Percentiles rank a stretch among this genome's conserved stretches.
phyloP scores from a whole-genome alignment of 1,139 yeast species.

The Pichia sp. region DNA sequence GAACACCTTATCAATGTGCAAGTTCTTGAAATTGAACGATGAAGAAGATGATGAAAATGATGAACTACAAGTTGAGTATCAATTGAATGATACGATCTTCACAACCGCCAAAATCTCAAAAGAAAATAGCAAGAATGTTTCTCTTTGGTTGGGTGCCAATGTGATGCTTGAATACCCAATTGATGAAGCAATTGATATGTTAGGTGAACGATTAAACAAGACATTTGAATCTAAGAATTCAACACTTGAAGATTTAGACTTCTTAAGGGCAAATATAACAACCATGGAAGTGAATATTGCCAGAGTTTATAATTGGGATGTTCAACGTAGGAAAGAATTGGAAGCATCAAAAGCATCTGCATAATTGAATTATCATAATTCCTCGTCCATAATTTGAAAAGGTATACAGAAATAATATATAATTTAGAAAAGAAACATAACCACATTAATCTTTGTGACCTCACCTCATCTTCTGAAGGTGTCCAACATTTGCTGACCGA shows the following conservation, averaged over 20 bases:
- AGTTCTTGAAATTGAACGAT: conserved; percentile 38
- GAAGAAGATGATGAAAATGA: conserved; percentile 27
- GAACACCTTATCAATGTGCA: conserved; percentile 70
- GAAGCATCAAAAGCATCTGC: background rate
- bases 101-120: conserved; percentile 68
- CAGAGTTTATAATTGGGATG: conserved; percentile 93
- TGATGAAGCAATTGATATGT: conserved; percentile 72
- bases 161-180: conserved; percentile 94
- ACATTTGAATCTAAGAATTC: conserved; percentile 52
- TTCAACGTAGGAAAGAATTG: conserved; percentile 50
- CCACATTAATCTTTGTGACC: too few species aligned
- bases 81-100: conserved; percentile 84
- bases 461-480: conserved; percentile 36
- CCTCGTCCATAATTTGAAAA: background rate
- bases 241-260: conserved; percentile 81
- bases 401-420: background rate
- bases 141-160: conserved; percentile 94
- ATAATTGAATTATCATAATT: background rate
- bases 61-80: conserved; percentile 65
- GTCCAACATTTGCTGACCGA: conserved; percentile 49
- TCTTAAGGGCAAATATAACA: conserved; percentile 84
- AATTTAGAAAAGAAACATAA: too few species aligned
- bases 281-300: conserved; percentile 98
- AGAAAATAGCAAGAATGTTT: conserved; percentile 48
- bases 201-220: conserved; percentile 52